Conservation (phyloP, 768 basidiomycete species). For the Leccinum obscurum region DNA sequence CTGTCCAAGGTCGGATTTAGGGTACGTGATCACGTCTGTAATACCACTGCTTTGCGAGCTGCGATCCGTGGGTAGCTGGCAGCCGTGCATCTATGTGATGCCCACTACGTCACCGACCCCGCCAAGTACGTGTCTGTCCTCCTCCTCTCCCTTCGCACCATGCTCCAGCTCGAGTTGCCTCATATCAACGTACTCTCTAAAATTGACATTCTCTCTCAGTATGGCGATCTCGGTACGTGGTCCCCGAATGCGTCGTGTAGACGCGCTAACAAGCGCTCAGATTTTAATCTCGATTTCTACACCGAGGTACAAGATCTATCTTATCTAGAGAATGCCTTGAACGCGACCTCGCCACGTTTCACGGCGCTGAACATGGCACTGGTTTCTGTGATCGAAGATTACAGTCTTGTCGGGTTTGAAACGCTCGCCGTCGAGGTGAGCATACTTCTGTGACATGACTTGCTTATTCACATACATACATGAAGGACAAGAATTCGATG, state of each 20-base stretch:
- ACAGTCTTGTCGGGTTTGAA: conserved; percentile 90
- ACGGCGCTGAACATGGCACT: conserved; percentile 84
- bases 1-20: conserved; percentile 77
- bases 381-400: conserved; percentile 93
- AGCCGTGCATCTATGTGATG: conserved; percentile 93
- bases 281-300: conserved; percentile 97
- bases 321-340: conserved; percentile 77
- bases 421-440: conserved; percentile 93
- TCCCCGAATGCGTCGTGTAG: neutral
- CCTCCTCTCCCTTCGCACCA: conserved; percentile 88
- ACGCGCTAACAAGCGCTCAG: conserved; percentile 40
- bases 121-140: conserved; percentile 93
- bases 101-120: conserved; percentile 95
- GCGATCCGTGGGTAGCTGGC: conserved; percentile 59
- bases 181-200: conserved; percentile 98
- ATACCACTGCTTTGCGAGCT: neutral
- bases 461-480: neutral
- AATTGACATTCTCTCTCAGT: conserved; percentile 85
- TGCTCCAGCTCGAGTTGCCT: conserved; percentile 98
- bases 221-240: conserved; percentile 86
- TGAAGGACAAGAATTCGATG: conserved; percentile 93
- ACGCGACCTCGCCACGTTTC: conserved; percentile 65
- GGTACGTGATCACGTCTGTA: conserved; percentile 53
- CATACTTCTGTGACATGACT: neutral
- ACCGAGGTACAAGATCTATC: conserved; percentile 97